phyloP scores from a whole-genome alignment of 1,284 basidiomycete genomes.

The Naganishia sp. region DNA sequence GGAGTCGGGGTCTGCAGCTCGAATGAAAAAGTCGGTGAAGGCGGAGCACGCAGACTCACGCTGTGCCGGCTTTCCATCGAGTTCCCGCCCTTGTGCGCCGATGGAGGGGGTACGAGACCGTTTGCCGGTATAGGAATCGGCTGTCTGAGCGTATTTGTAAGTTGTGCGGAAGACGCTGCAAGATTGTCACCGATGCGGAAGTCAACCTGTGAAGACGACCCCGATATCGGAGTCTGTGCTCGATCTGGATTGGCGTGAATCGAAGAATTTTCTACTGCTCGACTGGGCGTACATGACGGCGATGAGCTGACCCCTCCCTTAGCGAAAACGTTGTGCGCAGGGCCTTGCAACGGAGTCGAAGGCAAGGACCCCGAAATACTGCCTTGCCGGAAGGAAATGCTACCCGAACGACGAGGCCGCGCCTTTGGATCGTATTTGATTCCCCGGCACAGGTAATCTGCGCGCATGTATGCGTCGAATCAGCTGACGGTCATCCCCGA shows the following conservation, averaged over 20 bases:
- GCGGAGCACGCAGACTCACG: conserved; percentile 3
- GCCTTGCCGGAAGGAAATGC: conserved; percentile 23
- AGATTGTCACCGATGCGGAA: not conserved
- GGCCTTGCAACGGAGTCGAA: conserved; percentile 15
- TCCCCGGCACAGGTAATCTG: conserved; percentile 30
- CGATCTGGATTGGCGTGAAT: not conserved
- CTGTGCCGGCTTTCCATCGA: not conserved
- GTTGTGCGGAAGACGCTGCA: no score
- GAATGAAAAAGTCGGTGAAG: conserved; percentile 22
- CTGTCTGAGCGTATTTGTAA: not conserved
- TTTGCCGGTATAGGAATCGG: conserved; percentile 16
- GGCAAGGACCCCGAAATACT: conserved; percentile 24
- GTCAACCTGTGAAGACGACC: not conserved
- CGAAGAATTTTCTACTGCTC: not conserved
- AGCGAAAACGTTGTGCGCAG: conserved; percentile 3
- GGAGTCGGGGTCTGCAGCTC: conserved; percentile 25
- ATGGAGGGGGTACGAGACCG: conserved; percentile 28
- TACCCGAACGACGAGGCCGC: conserved; percentile 14
- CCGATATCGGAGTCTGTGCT: not conserved
- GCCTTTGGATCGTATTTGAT: conserved; percentile 12
- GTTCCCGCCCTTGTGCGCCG: conserved; percentile 1
- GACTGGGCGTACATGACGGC: not conserved
- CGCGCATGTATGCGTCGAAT: not conserved
- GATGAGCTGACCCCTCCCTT: conserved; percentile 1
- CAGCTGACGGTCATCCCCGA: not conserved